These are phyloP conservation scores for Cystobasidium sp. DNA, from an alignment of 1,284 basidiomycete genomes.

Conservation along the genomic window DNA sequence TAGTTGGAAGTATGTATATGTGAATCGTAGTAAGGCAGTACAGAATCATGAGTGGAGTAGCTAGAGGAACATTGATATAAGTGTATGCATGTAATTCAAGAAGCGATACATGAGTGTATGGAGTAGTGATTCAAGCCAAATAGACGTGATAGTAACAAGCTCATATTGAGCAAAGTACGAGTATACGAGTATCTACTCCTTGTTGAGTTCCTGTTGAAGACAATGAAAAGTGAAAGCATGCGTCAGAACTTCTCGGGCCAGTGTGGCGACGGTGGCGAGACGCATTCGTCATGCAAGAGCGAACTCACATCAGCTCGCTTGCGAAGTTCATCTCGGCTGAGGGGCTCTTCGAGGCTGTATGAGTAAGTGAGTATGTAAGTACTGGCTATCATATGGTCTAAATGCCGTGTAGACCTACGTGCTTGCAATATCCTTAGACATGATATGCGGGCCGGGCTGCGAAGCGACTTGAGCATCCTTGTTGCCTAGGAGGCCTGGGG, in stretches of 20 bases:
- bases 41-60: too few relatives aligned
- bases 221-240: not conserved
- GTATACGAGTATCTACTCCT: constrained; percentile 13
- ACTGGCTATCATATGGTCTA: too few relatives aligned
- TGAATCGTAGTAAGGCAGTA: too few relatives aligned
- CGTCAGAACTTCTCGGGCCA: not conserved
- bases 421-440: constrained; percentile 22
- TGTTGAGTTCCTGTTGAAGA: constrained; percentile 25
- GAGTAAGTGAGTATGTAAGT: too few relatives aligned
- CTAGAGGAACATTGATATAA: too few relatives aligned
- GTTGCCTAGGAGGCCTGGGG: constrained; percentile 34
- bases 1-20: too few relatives aligned
- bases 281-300: not conserved
- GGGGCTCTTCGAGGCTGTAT: constrained; percentile 41
- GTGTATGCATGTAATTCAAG: too few relatives aligned
- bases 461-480: constrained; percentile 17
- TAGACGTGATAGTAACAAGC: too few relatives aligned
- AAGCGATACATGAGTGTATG: too few relatives aligned
- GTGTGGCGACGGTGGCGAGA: not conserved
- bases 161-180: too few relatives aligned
- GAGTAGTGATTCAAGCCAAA: too few relatives aligned
- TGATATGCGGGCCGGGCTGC: constrained; percentile 41
- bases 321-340: constrained; percentile 41
- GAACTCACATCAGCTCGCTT: constrained; percentile 40
- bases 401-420: too few relatives aligned